Evolutionary conservation across 805 yeast genomes (phyloP).

Genomic region (Cyberlindnera bimundalis): DNA sequence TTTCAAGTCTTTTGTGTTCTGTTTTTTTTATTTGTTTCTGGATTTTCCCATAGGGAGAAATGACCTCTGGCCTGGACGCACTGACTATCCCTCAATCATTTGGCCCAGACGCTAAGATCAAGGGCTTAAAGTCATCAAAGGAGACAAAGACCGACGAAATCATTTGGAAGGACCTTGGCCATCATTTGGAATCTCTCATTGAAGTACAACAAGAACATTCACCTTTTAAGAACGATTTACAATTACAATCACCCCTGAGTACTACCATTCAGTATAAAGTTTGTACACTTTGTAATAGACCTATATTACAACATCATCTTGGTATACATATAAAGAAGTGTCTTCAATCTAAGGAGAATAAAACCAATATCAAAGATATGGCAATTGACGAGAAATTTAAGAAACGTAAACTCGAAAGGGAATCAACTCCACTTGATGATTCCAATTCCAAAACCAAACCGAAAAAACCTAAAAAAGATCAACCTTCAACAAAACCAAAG

Average conservation of each 20-base stretch:
- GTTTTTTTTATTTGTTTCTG: too few relatives aligned
- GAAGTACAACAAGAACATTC: slow-evolving; percentile 13
- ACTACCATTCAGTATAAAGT: slow-evolving; percentile 41
- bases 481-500: slow-evolving; percentile 28
- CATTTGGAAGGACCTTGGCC: slow-evolving; percentile 33
- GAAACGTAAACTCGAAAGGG: slow-evolving; percentile 22
- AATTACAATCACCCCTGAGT: slow-evolving; percentile 33
- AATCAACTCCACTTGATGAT: slow-evolving; percentile 17
- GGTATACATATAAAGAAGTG: slow-evolving; percentile 40
- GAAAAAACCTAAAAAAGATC: slow-evolving; percentile 24
- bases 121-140: slow-evolving; percentile 20
- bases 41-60: slow-evolving; percentile 2
- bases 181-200: slow-evolving; percentile 27
- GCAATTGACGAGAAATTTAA: slow-evolving; percentile 6
- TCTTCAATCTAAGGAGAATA: slow-evolving; percentile 31
- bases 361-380: slow-evolving; percentile 5
- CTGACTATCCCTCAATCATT: slow-evolving; percentile 19
- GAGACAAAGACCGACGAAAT: slow-evolving; percentile 10
- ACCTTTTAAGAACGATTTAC: slow-evolving; percentile 22
- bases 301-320: slow-evolving; percentile 37
- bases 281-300: slow-evolving; percentile 46
- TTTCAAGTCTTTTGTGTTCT: too few relatives aligned
- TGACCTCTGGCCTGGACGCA: slow-evolving; percentile 26
- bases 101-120: slow-evolving; percentile 27
- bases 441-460: slow-evolving; percentile 8